Evolutionary conservation across 208 protist species (phyloP), one percentile per base, ranked within the genome.

Genomic region (Trypanosoma theileri): DNA sequence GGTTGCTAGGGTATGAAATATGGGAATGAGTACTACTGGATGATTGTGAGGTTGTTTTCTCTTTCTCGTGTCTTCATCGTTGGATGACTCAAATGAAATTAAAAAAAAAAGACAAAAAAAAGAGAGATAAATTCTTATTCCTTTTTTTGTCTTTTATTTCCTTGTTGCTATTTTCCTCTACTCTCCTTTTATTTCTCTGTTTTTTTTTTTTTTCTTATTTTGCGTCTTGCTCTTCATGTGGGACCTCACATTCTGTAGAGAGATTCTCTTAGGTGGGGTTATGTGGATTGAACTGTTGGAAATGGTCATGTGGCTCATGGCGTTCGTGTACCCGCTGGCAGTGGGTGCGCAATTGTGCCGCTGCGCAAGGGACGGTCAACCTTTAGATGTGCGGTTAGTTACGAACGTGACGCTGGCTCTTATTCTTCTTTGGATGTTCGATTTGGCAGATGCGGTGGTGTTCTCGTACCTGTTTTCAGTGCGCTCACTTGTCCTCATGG

Each of bases 391-490:
- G 11, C 41, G 45, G 17, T 81, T 89, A 50, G 77, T 92, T 1
- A 84, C 86, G 8, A 94, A 94, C 59, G 62, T 81, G 12, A 85
- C 81, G 17, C 70, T 94, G 62, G 79, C 84, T 19, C 73, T 94
- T 59, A 82, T 94, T 54, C 82, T 94, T 62, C 52, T 76, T 16
- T 90, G 84, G 80, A 48, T 89, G 14, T 59, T 91, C 31, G 81
- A 89, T 55, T 55, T 90, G 22, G 71, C 71, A 1, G 89, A 92
- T 57, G 64, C 59, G 3, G 19, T 88, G 12, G 69, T 94, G 17
- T 73, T 90, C 35, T 84, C 82, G 41, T 77, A 76, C 13, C 76
- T 92, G 40, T 79, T 94, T 16, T 83, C 85, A 9, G 80, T 84
- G 72, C 77, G 77, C 24, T 69, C 66, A 56, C 59, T 88, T 8